Conservation (phyloP, 164 flowering plant genomes). For the Taxillus chinensis region DNA sequence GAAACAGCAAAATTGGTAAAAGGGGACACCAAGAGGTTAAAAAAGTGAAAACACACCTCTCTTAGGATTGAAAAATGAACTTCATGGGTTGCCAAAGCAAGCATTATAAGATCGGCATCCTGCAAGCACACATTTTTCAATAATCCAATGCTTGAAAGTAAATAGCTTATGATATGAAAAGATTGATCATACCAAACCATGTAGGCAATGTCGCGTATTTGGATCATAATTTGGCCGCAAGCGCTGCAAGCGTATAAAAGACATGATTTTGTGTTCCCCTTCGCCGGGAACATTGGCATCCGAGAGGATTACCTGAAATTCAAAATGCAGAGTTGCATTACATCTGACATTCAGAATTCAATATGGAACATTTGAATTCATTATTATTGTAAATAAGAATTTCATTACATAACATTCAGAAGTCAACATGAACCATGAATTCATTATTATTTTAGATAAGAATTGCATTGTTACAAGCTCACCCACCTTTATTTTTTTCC, state of each 20-base stretch:
- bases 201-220: constrained; percentile 40
- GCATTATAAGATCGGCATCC: constrained; percentile 61
- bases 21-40: no score
- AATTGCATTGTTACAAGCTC: no score
- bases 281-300: constrained; percentile 55
- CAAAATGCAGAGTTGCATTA: neutral
- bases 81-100: constrained; percentile 40
- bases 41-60: constrained; percentile 18
- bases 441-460: no score
- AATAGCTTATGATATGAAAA: neutral
- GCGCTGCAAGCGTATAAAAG: constrained; percentile 35
- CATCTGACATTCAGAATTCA: no score
- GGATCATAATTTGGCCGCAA: constrained; percentile 25
- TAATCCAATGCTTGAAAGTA: neutral
- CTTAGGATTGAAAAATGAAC: constrained; percentile 32
- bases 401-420: no score
- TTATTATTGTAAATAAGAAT: no score
- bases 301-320: constrained; percentile 35
- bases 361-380: no score
- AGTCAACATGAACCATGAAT: no score
- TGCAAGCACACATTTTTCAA: constrained; percentile 6
- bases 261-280: constrained; percentile 54
- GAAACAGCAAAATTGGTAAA: no score
- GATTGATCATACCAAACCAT: constrained; percentile 32
- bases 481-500: constrained; percentile 32